Evolutionary conservation across 2,329 filamentous ascomycete genomes (phyloP), one percentile per base, ranked within the genome.

Genomic region (Ophidiomyces ophidiicola): DNA sequence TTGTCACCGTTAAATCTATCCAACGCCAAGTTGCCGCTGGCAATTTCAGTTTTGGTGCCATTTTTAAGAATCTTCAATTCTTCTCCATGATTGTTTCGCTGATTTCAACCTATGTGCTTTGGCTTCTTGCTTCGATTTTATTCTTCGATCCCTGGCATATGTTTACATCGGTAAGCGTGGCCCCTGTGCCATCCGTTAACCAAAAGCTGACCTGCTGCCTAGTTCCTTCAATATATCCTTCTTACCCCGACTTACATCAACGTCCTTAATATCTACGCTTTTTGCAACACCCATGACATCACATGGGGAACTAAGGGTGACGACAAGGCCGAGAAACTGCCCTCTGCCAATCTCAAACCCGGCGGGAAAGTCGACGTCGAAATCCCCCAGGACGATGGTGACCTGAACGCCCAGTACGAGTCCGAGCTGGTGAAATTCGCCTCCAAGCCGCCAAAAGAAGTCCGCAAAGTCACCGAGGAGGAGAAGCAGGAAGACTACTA

Each of bases 121-220:
- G 87, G 81, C 73, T 96, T 44, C 64, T 98, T 36, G 82, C 85
- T 0, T 94, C 86, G 6, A 70, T 98, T 48, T 69, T 98, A 50
- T 96, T 96, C 78, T 78, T 96, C 61, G 90, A 98, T 59, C 90
- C 90, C 3, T 98, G 90, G 88, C 90, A 98, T 66, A 96, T 98
- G 86, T 72, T 94, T 60, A 96, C 90, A n/a, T 76, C 66, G 36
- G 66, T 69, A 57, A 56, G 63, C 59, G 15, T 24, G 7, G 21
- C 17, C 18, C 23, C 29, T 31, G 6, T 37, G 25, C n/a, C 21
- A 8, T 39, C 4, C 8, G 20, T 32, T 25, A 5, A 2, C 10
- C 19, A 2, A 12, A n/a, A n/a, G 12, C 47, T 48, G 44, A 44
- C 7, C 5, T 4, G 2, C 8, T 11, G n/a, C 10, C n/a, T 43